These are phyloP conservation scores for Elaphomyces granulatus DNA, from an alignment of 495 filamentous ascomycete genomes.

Conservation along the genomic window DNA sequence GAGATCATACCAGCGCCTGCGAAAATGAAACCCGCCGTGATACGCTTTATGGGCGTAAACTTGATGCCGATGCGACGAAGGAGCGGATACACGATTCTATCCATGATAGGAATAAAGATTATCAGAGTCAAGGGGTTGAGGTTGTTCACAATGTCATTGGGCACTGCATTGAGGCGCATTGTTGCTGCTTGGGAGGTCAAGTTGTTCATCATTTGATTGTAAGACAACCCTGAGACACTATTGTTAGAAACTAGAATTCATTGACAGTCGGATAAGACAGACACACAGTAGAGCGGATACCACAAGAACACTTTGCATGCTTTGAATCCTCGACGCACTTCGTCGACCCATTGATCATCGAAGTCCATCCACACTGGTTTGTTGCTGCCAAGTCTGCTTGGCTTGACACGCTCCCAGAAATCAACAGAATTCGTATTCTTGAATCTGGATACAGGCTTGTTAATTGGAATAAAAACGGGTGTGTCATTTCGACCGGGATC, in stretches of 20 bases:
- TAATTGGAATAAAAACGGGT: too few species aligned
- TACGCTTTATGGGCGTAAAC: constrained; percentile 51
- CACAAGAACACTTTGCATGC: constrained; percentile 42
- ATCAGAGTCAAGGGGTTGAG: constrained; percentile 59
- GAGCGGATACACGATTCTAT: constrained; percentile 46
- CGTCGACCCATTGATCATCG: constrained; percentile 35
- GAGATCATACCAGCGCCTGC: constrained; percentile 40
- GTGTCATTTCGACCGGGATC: too few species aligned
- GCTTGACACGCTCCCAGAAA: constrained; percentile 55
- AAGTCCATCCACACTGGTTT: constrained; percentile 36
- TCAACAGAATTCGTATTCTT: too few species aligned
- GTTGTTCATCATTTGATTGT: too few species aligned
- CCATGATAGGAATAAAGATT: constrained; percentile 46
- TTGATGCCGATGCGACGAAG: constrained; percentile 39
- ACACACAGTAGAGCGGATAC: constrained; percentile 48
- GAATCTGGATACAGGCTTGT: too few species aligned
- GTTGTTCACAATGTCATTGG: constrained; percentile 57
- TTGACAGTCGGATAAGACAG: too few species aligned
- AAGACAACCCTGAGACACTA: too few species aligned
- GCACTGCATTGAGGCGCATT: constrained; percentile 50
- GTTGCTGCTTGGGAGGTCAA: constrained; percentile 45
- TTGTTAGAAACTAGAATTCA: too few species aligned
- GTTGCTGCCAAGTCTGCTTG: constrained; percentile 26
- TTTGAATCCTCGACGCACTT: constrained; percentile 31
- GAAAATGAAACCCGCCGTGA: constrained; percentile 49